A percentile compares a stretch with the other conserved stretches of the same genome.
Evolutionary conservation across 495 filamentous ascomycete species (phyloP).

Genomic region (Lepidopterella palustris): DNA sequence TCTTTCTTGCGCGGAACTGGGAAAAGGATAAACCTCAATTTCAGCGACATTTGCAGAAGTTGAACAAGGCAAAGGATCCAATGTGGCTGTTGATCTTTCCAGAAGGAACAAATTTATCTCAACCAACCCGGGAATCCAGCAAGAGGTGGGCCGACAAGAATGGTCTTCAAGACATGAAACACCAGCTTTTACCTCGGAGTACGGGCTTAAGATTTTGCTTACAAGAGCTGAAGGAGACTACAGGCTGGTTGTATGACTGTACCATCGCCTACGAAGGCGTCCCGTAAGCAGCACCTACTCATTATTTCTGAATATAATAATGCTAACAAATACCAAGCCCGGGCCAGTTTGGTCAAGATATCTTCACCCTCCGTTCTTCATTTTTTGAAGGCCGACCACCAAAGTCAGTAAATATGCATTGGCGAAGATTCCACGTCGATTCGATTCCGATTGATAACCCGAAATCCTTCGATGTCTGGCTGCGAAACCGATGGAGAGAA

Average conservation of each 20-base stretch:
- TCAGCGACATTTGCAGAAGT: constrained; percentile 31
- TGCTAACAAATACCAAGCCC: constrained; percentile 1
- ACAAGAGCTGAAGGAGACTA: constrained; percentile 34
- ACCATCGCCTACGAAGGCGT: constrained; percentile 42
- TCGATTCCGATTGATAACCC: constrained; percentile 35
- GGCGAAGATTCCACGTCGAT: constrained; percentile 37
- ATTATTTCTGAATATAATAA: background rate
- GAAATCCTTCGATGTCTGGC: constrained; percentile 37
- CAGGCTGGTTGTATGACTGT: constrained; percentile 41
- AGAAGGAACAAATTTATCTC: constrained; percentile 39
- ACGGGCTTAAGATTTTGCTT: constrained; percentile 39
- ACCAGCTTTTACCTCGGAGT: constrained; percentile 38
- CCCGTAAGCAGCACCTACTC: constrained; percentile 20
- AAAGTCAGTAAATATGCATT: constrained; percentile 42
- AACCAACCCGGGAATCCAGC: constrained; percentile 33
- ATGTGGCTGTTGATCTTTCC: constrained; percentile 43
- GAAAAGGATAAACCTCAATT: constrained; percentile 35
- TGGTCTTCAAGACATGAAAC: constrained; percentile 39
- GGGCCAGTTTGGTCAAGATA: constrained; percentile 39
- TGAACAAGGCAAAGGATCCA: constrained; percentile 36
- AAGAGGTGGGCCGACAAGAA: constrained; percentile 37
- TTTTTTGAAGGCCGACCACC: constrained; percentile 41
- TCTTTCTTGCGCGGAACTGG: constrained; percentile 39
- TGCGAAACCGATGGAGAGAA: constrained; percentile 39
- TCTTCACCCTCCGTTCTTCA: constrained; percentile 38